Percentiles rank a stretch among this genome's conserved stretches.
phyloP scores from a whole-genome alignment of 2,329 filamentous ascomycete species.

The Alternaria panax region DNA sequence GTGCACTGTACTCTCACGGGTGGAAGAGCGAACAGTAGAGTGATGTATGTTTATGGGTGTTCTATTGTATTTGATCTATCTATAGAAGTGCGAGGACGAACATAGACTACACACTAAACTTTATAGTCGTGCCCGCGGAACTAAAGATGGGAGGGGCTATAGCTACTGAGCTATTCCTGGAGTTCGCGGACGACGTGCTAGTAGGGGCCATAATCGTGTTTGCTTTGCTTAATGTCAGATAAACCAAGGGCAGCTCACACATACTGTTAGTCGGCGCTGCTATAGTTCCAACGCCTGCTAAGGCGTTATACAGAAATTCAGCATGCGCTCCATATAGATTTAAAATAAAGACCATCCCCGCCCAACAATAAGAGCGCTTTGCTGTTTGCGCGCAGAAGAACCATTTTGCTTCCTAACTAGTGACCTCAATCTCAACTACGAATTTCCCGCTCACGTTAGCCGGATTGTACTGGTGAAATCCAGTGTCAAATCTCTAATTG shows the following conservation, averaged over 20 bases:
- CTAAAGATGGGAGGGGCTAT: not conserved
- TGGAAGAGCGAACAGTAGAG: not conserved
- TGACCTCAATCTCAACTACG: slow-evolving; percentile 15
- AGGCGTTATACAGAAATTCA: slow-evolving; percentile 18
- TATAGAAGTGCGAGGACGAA: not conserved
- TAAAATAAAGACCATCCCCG: slow-evolving; percentile 21
- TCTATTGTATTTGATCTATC: not conserved
- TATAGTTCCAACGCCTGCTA: not conserved
- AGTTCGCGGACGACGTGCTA: not conserved
- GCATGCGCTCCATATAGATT: slow-evolving; percentile 13
- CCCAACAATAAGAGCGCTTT: slow-evolving; percentile 14
- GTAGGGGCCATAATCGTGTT: not conserved
- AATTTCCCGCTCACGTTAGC: slow-evolving; percentile 15
- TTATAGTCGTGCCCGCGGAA: not conserved
- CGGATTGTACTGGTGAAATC: slow-evolving; percentile 8
- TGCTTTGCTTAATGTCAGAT: not conserved
- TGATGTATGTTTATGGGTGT: not conserved
- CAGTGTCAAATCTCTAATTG: slow-evolving; percentile 2
- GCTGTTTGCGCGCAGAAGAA: slow-evolving; percentile 20
- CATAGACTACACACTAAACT: not conserved
- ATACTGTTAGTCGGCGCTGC: not conserved
- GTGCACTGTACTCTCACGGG: not conserved
- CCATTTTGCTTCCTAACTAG: slow-evolving; percentile 14
- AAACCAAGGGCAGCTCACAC: not conserved
- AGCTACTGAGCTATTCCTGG: not conserved